phyloP scores from a whole-genome alignment of 2,329 filamentous ascomycete genomes.

The Onygenales sp. region DNA sequence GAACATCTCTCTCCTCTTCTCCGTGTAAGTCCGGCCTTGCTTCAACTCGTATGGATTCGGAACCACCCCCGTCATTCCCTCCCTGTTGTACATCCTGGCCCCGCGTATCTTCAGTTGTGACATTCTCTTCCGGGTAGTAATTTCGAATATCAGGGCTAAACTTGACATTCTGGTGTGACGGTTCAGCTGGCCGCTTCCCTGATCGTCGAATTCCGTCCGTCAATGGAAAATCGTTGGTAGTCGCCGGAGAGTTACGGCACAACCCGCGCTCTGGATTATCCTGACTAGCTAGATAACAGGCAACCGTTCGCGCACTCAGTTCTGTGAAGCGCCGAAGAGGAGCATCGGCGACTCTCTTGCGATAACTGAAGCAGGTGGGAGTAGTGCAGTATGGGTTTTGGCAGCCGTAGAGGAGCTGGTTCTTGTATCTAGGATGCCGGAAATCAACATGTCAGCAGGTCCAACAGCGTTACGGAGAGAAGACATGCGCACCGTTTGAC shows the following conservation, averaged over 20 bases:
- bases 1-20: slow-evolving; percentile 11
- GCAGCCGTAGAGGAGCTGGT: slow-evolving; percentile 76
- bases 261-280: slow-evolving; percentile 64
- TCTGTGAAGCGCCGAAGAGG: slow-evolving; percentile 71
- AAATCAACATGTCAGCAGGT: not conserved
- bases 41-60: not conserved
- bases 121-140: not conserved
- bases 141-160: not conserved
- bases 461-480: not conserved
- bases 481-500: slow-evolving; percentile 50
- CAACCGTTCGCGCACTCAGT: slow-evolving; percentile 71
- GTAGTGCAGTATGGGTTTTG: slow-evolving; percentile 58
- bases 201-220: not conserved
- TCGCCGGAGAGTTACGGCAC: slow-evolving; percentile 43
- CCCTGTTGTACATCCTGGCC: not conserved
- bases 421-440: slow-evolving; percentile 53
- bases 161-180: not conserved
- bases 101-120: not conserved
- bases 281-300: slow-evolving; percentile 69
- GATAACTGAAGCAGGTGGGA: slow-evolving; percentile 70
- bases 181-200: not conserved
- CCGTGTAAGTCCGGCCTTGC: slow-evolving; percentile 8
- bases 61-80: not conserved
- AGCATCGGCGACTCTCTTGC: slow-evolving; percentile 56
- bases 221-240: slow-evolving; percentile 2